Evolutionary conservation across 208 protist species (phyloP), one percentile per base, ranked within the genome.

Genomic region (Crithidia brevicula): DNA sequence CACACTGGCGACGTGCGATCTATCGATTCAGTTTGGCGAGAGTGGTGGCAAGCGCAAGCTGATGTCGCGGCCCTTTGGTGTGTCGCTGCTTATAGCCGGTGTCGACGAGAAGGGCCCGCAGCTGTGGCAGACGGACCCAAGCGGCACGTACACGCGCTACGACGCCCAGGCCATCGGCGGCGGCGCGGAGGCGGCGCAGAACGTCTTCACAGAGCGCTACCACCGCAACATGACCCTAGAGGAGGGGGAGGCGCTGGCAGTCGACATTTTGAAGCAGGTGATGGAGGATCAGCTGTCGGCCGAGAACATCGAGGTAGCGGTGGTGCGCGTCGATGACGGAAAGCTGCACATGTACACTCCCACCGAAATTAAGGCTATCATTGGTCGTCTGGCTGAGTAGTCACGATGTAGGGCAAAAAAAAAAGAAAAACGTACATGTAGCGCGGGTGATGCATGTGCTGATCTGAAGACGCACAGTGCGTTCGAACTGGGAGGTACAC

Each of bases 271-370:
- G 33, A 99, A 99, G 81, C 96, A 99, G 76, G 98, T 99, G 8
- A 99, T 99, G 98, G 98, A 99, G 77, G 98, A 99, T 62, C 97
- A 98, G 71, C 68, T 99, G 20, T 98, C 89, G 38, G 86, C 89
- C 38, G 97, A 85, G 42, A 99, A 99, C 76, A 91, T 99, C 38
- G 98, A 99, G 77, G 83, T 99, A 16, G 98, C 96, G 4, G 79
- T 96, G 11, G 84, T 99, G 6, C 72, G 81, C 25, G 84, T 76
- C 13, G 82, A 85, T 52, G 85, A 81, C 6, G 82, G 85, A 8
- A 96, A 94, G 68, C 89, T 98, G 67, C 79, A 93, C 49, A 92
- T 98, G 33, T 98, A 98, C 82, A 76, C 64, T 20, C 86, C 86
- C n/a, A 91, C 82, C 25, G 71, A 89, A 65, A 89, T 99, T 43